Conservation (phyloP, 2,329 filamentous ascomycete species). For the Penicillium sp. region DNA sequence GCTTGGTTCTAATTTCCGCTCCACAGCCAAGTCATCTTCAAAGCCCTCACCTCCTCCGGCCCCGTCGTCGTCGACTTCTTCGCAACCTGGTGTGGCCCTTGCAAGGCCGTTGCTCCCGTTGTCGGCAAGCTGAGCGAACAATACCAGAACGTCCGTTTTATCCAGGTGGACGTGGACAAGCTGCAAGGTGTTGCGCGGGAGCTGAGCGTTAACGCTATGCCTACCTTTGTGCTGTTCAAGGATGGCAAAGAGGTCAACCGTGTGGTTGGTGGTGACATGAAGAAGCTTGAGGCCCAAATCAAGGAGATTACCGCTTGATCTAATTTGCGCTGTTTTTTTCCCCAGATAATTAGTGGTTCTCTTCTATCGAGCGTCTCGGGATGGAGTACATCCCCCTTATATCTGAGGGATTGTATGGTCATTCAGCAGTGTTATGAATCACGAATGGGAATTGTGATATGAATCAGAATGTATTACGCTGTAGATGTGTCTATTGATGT, state of each 20-base stretch:
- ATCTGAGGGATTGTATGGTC: not conserved
- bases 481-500: not conserved
- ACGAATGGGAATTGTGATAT: not conserved
- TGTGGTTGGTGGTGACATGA: constrained; percentile 9
- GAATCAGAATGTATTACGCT: not conserved
- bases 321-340: not conserved
- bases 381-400: not conserved
- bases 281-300: constrained; percentile 7
- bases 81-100: constrained; percentile 59
- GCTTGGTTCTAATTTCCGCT: not conserved
- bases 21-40: constrained; percentile 62
- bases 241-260: constrained; percentile 34
- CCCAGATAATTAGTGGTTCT: not conserved
- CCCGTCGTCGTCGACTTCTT: constrained; percentile 57
- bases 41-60: constrained; percentile 48
- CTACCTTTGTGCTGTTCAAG: constrained; percentile 44
- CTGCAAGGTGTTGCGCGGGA: constrained; percentile 51
- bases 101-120: constrained; percentile 54
- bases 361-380: not conserved
- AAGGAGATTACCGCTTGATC: not conserved
- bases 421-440: not conserved
- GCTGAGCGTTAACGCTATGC: constrained; percentile 51
- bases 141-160: constrained; percentile 52
- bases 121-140: constrained; percentile 53
- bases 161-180: constrained; percentile 57